A percentile compares a stretch with the other conserved stretches of the same genome.
phyloP scores from a whole-genome alignment of 2,329 filamentous ascomycete genomes.

The Colletotrichum filicis region DNA sequence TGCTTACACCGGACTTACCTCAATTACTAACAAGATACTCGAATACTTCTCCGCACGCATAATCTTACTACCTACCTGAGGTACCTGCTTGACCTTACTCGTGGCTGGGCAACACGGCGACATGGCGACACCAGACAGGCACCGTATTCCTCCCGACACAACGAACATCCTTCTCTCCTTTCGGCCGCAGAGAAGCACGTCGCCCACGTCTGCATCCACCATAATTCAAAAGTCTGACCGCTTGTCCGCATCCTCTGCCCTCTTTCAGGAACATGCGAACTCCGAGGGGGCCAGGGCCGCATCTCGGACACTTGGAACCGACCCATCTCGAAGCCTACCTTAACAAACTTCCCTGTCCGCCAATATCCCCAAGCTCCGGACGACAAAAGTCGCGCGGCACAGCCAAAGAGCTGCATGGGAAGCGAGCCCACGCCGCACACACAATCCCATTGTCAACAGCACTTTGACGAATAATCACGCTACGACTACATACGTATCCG shows the following conservation, averaged over 20 bases:
- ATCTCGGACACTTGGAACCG: slow-evolving; percentile 4
- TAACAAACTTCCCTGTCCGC: slow-evolving; percentile 6
- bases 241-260: slow-evolving; percentile 18
- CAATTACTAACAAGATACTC: background rate
- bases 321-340: slow-evolving; percentile 7
- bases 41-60: too few species aligned
- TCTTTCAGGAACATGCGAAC: slow-evolving; percentile 4
- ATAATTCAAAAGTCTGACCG: slow-evolving; percentile 10
- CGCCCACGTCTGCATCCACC: background rate
- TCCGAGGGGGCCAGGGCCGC: background rate
- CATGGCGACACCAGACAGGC: background rate
- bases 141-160: background rate
- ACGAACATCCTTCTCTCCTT: slow-evolving; percentile 5
- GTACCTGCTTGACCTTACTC: background rate
- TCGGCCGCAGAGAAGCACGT: background rate
- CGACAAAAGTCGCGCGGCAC: background rate
- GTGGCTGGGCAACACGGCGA: slow-evolving; percentile 12
- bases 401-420: slow-evolving; percentile 20
- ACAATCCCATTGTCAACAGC: background rate
- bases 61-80: too few species aligned
- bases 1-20: background rate
- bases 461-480: background rate
- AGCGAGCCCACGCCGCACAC: slow-evolving; percentile 16
- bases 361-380: background rate
- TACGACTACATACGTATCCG: background rate